Evolutionary conservation across 129 eudicot species (phyloP).

Genomic region (Oenanthe sinensis): DNA sequence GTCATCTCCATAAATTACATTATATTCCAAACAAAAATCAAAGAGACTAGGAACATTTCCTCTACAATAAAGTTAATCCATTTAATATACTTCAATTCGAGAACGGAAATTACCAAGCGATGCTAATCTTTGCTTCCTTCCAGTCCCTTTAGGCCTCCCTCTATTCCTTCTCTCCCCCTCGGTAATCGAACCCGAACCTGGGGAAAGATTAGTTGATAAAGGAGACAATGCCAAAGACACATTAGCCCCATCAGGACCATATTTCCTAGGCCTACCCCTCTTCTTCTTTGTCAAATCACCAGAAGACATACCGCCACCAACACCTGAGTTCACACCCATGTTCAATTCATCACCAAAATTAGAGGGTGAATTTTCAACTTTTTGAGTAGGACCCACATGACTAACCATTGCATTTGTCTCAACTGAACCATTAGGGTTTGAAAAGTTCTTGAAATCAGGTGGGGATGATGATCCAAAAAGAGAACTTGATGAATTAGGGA

Average conservation of each 20-base stretch:
- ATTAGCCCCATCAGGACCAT: conserved; percentile 73
- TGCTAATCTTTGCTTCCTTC: conserved; percentile 81
- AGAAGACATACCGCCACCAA: neutral
- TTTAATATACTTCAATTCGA: neutral
- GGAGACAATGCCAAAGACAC: conserved; percentile 54
- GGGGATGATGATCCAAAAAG: conserved; percentile 25
- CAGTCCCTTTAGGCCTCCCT: conserved; percentile 88
- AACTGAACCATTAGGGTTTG: conserved; percentile 47
- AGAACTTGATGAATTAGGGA: conserved; percentile 4
- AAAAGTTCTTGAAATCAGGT: conserved; percentile 38
- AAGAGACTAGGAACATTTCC: neutral
- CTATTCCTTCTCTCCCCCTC: conserved; percentile 30
- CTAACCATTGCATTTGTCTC: conserved; percentile 40
- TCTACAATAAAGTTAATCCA: neutral
- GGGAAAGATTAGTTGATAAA: conserved; percentile 34
- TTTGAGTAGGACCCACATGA: conserved; percentile 45
- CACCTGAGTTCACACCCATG: conserved; percentile 23
- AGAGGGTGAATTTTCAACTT: conserved; percentile 42
- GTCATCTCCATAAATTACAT: neutral
- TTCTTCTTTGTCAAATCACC: conserved; percentile 58
- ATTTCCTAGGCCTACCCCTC: conserved; percentile 89
- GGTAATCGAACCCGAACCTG: conserved; percentile 26
- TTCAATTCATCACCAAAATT: conserved; percentile 40
- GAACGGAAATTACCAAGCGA: conserved; percentile 51
- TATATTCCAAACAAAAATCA: neutral